Evolutionary conservation across 1,284 basidiomycete genomes (phyloP).

Genomic region (Tetrapyrgos nigripes): DNA sequence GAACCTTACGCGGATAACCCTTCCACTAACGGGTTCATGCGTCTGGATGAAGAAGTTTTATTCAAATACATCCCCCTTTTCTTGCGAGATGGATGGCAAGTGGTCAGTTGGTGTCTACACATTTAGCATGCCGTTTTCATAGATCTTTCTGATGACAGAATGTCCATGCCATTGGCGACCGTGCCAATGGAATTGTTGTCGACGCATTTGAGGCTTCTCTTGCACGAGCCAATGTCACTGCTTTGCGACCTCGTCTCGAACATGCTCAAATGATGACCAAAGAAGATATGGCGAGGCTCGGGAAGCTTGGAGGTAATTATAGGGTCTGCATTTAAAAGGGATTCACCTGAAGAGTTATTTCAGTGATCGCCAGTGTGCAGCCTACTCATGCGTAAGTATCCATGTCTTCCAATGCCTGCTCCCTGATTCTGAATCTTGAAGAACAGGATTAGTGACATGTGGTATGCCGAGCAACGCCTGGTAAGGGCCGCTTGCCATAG

Average conservation of each 20-base stretch:
- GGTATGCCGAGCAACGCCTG: slow-evolving; percentile 83
- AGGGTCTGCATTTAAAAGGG: background rate
- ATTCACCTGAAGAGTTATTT: slow-evolving; percentile 7
- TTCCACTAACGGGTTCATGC: slow-evolving; percentile 78
- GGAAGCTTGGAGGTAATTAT: slow-evolving; percentile 72
- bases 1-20: slow-evolving; percentile 87
- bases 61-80: slow-evolving; percentile 71
- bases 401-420: background rate
- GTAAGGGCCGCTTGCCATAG: slow-evolving; percentile 45
- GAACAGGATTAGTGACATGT: slow-evolving; percentile 85
- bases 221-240: slow-evolving; percentile 60
- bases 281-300: slow-evolving; percentile 77
- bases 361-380: slow-evolving; percentile 83
- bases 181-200: slow-evolving; percentile 85
- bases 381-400: slow-evolving; percentile 84
- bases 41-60: slow-evolving; percentile 69
- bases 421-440: background rate
- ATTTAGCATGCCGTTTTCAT: background rate
- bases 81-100: slow-evolving; percentile 80
- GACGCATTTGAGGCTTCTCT: slow-evolving; percentile 81
- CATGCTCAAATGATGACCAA: slow-evolving; percentile 87
- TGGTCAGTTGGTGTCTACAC: slow-evolving; percentile 56
- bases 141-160: slow-evolving; percentile 56
- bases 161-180: slow-evolving; percentile 91
- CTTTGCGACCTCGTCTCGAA: slow-evolving; percentile 83